These are phyloP conservation scores for Penicillium nucicola DNA, from an alignment of 495 filamentous ascomycete genomes.

Conservation along the genomic window DNA sequence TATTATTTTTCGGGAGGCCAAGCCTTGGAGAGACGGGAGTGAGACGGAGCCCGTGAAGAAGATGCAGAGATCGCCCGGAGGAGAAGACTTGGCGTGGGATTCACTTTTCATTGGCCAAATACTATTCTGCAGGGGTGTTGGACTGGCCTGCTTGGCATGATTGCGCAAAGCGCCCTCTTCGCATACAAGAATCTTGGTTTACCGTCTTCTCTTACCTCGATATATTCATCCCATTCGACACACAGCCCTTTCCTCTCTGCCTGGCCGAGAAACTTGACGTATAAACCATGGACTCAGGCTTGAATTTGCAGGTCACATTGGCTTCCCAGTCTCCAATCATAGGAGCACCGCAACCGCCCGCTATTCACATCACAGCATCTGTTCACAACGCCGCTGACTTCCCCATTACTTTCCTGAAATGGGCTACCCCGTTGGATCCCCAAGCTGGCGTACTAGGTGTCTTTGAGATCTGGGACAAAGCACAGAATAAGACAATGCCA, in stretches of 20 bases:
- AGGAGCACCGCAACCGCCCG: conserved; percentile 13
- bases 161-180: too few species aligned
- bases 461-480: conserved; percentile 37
- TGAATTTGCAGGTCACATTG: conserved; percentile 22
- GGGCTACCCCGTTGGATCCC: conserved; percentile 48
- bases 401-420: conserved; percentile 47
- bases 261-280: too few species aligned
- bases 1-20: background rate
- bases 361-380: conserved; percentile 24
- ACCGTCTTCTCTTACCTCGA: background rate
- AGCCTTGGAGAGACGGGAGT: conserved; percentile 5
- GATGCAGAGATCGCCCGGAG: too few species aligned
- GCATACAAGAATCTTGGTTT: too few species aligned
- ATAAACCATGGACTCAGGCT: conserved; percentile 3
- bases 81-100: too few species aligned
- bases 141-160: too few species aligned
- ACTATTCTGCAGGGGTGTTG: background rate
- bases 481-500: conserved; percentile 26
- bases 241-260: background rate
- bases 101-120: background rate
- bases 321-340: conserved; percentile 8
- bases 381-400: conserved; percentile 39
- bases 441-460: conserved; percentile 44
- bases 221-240: background rate
- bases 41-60: conserved; percentile 5